These are phyloP conservation scores for Podila clonocystis DNA, from an alignment of 192 early-diverging fungal genomes.

Conservation along the genomic window DNA sequence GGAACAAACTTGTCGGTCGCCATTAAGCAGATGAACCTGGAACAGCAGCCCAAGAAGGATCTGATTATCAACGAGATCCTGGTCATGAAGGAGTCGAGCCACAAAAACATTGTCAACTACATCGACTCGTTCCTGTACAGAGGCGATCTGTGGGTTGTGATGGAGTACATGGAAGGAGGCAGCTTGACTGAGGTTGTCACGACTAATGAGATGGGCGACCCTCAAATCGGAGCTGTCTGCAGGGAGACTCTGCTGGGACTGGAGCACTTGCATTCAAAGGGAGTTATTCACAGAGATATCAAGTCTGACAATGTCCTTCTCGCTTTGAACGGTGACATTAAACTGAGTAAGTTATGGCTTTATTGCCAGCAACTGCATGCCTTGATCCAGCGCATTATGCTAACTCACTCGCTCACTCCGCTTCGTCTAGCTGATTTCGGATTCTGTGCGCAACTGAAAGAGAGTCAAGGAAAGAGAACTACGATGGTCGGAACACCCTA, in stretches of 20 bases:
- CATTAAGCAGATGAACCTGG: conserved; percentile 97
- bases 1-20: conserved; percentile 80
- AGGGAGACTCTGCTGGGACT: conserved; percentile 80
- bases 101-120: conserved; percentile 87
- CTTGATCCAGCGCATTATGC: too few relatives aligned
- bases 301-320: conserved; percentile 88
- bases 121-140: conserved; percentile 82
- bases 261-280: conserved; percentile 74
- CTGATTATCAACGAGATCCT: conserved; percentile 94
- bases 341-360: conserved; percentile 62
- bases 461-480: conserved; percentile 73
- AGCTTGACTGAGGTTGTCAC: conserved; percentile 88
- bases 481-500: conserved; percentile 91
- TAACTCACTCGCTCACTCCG: background rate
- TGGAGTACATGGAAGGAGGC: conserved; percentile 95
- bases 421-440: conserved; percentile 81
- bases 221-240: conserved; percentile 87
- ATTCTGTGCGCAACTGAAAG: conserved; percentile 82
- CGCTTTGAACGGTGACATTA: conserved; percentile 71
- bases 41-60: conserved; percentile 97
- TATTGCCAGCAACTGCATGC: too few relatives aligned
- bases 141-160: conserved; percentile 89
- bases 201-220: conserved; percentile 79
- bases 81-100: conserved; percentile 84
- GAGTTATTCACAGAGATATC: conserved; percentile 89